A percentile compares a stretch with the other conserved stretches of the same genome.
phyloP scores from a whole-genome alignment of 768 basidiomycete species.

The Leccinellum rugosiceps region DNA sequence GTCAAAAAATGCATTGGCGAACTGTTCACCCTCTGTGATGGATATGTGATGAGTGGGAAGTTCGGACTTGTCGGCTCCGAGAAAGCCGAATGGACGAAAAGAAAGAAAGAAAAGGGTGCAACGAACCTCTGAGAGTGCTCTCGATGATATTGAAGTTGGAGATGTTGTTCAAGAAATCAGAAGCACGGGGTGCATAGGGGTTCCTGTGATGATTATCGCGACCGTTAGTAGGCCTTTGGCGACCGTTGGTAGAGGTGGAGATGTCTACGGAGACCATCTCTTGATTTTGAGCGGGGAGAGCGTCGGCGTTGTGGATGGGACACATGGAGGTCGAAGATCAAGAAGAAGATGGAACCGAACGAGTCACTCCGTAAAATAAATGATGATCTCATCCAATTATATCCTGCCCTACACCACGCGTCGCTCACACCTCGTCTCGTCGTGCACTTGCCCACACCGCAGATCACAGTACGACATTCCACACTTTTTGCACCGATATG shows the following conservation, averaged over 20 bases:
- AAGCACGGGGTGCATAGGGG: constrained; percentile 87
- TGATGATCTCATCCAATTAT: not conserved
- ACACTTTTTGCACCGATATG: constrained; percentile 76
- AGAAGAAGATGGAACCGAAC: not conserved
- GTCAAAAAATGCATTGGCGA: constrained; percentile 99
- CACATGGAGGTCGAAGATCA: constrained; percentile 33
- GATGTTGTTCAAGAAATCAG: constrained; percentile 89
- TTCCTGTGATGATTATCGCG: constrained; percentile 49
- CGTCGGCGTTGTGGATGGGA: constrained; percentile 53
- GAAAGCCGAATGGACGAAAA: not conserved
- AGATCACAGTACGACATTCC: constrained; percentile 73
- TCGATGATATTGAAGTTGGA: constrained; percentile 97
- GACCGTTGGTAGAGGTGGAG: constrained; percentile 35
- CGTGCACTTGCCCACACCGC: constrained; percentile 70
- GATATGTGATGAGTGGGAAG: constrained; percentile 5
- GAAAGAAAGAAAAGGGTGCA: not conserved
- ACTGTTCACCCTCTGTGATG: constrained; percentile 89
- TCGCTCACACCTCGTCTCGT: constrained; percentile 79
- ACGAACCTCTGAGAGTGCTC: constrained; percentile 87
- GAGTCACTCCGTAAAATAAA: constrained; percentile 11
- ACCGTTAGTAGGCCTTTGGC: constrained; percentile 33
- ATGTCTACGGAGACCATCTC: constrained; percentile 73
- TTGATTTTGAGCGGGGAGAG: constrained; percentile 37
- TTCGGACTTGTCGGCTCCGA: constrained; percentile 13
- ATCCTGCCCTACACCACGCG: constrained; percentile 47